These are phyloP conservation scores for Hirsutella minnesotensis DNA, from an alignment of 2,329 filamentous ascomycete species.

Conservation along the genomic window DNA sequence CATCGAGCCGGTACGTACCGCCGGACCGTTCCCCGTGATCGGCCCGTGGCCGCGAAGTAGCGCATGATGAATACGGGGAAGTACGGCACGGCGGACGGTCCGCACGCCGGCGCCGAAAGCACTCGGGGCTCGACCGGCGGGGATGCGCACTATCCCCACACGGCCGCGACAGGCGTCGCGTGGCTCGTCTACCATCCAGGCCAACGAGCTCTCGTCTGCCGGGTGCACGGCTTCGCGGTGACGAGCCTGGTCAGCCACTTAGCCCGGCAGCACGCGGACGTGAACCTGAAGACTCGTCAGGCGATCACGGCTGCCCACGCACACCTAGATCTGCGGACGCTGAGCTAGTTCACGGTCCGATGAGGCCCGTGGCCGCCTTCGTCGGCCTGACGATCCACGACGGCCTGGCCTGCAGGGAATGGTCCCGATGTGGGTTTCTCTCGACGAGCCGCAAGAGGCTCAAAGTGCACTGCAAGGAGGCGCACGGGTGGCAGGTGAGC, in stretches of 20 bases:
- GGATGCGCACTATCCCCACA: too few relatives aligned
- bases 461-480: not conserved
- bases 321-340: not conserved
- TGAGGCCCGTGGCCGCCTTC: not conserved
- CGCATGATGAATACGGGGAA: too few relatives aligned
- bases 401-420: not conserved
- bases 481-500: not conserved
- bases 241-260: not conserved
- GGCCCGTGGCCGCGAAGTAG: too few relatives aligned
- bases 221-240: not conserved
- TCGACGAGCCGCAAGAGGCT: not conserved
- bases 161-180: too few relatives aligned
- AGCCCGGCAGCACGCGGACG: not conserved
- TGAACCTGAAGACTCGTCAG: not conserved
- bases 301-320: not conserved
- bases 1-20: too few relatives aligned
- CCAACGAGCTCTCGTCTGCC: not conserved
- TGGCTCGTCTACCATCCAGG: not conserved
- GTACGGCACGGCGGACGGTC: too few relatives aligned
- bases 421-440: not conserved
- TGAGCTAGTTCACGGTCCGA: not conserved
- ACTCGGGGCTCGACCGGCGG: too few relatives aligned
- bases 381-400: not conserved
- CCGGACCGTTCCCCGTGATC: too few relatives aligned
- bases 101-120: too few relatives aligned